Evolutionary conservation across 2,329 filamentous ascomycete genomes (phyloP), one percentile per base, ranked within the genome.

Genomic region (Samsoniella hepiali): DNA sequence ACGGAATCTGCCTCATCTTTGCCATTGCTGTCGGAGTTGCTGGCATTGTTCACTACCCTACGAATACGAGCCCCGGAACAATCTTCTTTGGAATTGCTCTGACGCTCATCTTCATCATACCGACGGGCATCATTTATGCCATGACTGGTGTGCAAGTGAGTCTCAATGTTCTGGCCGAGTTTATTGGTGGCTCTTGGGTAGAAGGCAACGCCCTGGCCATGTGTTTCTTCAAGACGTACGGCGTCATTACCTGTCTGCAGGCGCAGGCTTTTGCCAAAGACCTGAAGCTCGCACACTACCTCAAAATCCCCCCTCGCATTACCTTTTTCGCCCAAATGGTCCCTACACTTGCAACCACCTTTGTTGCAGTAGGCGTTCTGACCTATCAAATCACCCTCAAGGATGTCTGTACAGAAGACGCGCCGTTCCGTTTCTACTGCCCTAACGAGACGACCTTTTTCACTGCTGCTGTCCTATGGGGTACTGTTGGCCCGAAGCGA

Each of bases 211-310:
- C 75, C 4, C 70, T 80, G 11, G 77, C 77, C 27, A 69, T 71
- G 29, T 72, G 71, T 44, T 72, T 68, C 34, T 68, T 72, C 47
- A 69, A 71, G 50, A 68, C 69, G 31, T 70, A 70, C 0, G 78
- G 78, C 3, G 78, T 76, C 63, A 71, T 77, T 72, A 69, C 71
- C 2, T 66, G 65, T 13, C 64, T 67, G 3, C 71, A 73, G 32
- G 70, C 70, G 4, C 66, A 73, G 8, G 64, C 67, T 32, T 74
- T 74, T 63, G 70, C 53, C 63, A 75, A 77, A 65, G 81, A 83
- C 65, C 74, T 82, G 75, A 83, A 83, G 68, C 70, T 83, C 27
- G 81, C 76, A 1, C 80, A 82, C 63, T 82, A 83, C 68, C 70
- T 82, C 57, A 82, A 84, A 67, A 79, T 83, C 44, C 77, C 81